These are phyloP conservation scores for Fusarium odoratissimum DNA, from an alignment of 2,329 filamentous ascomycete genomes.

Conservation along the genomic window DNA sequence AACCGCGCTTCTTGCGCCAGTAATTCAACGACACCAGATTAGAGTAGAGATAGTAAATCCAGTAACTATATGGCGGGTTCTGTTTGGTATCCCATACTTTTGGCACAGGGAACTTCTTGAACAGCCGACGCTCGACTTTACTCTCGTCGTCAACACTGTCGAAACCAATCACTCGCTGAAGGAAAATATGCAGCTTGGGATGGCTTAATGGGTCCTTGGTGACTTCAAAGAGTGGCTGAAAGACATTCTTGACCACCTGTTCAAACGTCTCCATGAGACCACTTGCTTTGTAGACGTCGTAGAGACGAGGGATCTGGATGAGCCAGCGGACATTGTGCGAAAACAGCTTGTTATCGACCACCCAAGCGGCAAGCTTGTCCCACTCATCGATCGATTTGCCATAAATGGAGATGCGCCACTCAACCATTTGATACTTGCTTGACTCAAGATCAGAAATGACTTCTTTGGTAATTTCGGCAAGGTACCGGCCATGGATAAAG, in stretches of 20 bases:
- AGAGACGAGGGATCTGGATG: constrained; percentile 93
- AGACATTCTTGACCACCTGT: constrained; percentile 89
- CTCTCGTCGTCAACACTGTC: constrained; percentile 99
- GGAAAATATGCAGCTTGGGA: constrained; percentile 92
- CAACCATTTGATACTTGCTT: constrained; percentile 99
- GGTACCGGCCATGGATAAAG: constrained; percentile 92
- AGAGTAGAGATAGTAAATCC: constrained; percentile 97
- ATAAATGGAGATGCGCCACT: constrained; percentile 99
- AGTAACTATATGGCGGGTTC: constrained; percentile 98
- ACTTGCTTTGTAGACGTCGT: constrained; percentile 93
- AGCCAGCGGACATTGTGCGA: constrained; percentile 98
- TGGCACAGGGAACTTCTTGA: constrained; percentile 93
- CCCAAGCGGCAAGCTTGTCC: constrained; percentile 98
- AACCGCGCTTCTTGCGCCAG: constrained; percentile 89
- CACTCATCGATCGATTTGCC: constrained; percentile 92
- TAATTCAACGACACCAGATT: constrained; percentile 94
- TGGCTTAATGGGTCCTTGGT: constrained; percentile 88
- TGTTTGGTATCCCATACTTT: constrained; percentile 90
- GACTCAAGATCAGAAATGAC: constrained; percentile 97
- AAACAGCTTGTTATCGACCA: constrained; percentile 97
- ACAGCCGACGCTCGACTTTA: constrained; percentile 93
- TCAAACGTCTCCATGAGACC: constrained; percentile 90
- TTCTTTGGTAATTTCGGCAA: constrained; percentile 98
- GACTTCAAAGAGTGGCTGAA: constrained; percentile 93
- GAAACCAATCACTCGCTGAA: constrained; percentile 95